Conservation (phyloP, 2,329 filamentous ascomycete genomes). For the Pseudofabraea citricarpa region DNA sequence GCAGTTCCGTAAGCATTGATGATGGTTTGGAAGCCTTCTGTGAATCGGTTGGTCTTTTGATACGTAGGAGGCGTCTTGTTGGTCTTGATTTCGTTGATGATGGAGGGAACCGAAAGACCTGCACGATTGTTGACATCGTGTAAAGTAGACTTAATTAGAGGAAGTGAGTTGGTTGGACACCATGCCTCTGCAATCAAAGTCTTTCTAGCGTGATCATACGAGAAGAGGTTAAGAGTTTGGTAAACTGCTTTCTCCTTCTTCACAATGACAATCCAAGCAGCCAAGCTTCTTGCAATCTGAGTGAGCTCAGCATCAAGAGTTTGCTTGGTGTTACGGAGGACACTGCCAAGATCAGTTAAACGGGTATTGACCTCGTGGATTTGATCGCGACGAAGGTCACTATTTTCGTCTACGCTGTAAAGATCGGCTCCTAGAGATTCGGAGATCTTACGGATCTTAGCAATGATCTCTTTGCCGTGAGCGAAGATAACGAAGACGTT, state of each 20-base stretch:
- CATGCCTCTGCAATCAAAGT: constrained; percentile 97
- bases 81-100: constrained; percentile 95
- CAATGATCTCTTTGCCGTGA: constrained; percentile 95
- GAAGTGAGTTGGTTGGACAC: constrained; percentile 88
- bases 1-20: constrained; percentile 98
- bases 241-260: constrained; percentile 99
- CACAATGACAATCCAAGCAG: constrained; percentile 95
- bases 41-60: constrained; percentile 98
- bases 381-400: constrained; percentile 89
- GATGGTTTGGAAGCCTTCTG: constrained; percentile 96
- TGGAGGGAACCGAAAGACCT: constrained; percentile 93
- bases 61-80: constrained; percentile 98
- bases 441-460: constrained; percentile 98
- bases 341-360: constrained; percentile 84
- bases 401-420: constrained; percentile 97
- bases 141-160: constrained; percentile 84
- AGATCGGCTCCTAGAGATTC: constrained; percentile 94
- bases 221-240: constrained; percentile 91
- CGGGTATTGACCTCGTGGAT: constrained; percentile 96
- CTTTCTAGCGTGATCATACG: constrained; percentile 91
- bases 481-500: constrained; percentile 99
- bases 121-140: constrained; percentile 96
- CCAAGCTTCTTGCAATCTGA: constrained; percentile 87
- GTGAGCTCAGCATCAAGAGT: constrained; percentile 90
- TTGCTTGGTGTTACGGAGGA: constrained; percentile 89